phyloP scores from a whole-genome alignment of 352 stramenopile genomes.

The Phytophthora lateralis region DNA sequence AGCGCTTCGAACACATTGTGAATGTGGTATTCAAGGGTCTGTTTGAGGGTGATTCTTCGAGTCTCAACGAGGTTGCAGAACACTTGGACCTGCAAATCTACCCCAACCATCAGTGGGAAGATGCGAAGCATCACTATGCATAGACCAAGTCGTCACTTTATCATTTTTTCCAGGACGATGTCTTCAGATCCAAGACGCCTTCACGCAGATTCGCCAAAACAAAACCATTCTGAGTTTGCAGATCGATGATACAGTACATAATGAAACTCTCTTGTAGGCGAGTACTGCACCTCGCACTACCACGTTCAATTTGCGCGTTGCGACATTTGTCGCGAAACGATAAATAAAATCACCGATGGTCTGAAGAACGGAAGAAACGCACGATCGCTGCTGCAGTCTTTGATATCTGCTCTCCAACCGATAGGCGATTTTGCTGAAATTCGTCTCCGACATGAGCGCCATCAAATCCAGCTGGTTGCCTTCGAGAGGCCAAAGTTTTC shows the following conservation, averaged over 20 bases:
- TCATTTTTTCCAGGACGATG: neutral
- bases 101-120: conserved; percentile 72
- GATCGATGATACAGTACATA: neutral
- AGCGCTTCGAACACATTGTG: conserved; percentile 77
- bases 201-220: neutral
- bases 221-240: neutral
- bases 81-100: conserved; percentile 77
- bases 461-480: conserved; percentile 6
- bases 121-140: conserved; percentile 30
- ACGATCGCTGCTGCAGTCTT: conserved; percentile 58
- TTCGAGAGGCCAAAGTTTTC: conserved; percentile 21
- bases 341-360: neutral
- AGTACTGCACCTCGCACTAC: neutral
- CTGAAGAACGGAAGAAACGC: conserved; percentile 22
- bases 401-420: conserved; percentile 44
- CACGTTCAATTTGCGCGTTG: neutral
- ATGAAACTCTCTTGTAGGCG: neutral
- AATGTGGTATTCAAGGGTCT: conserved; percentile 80
- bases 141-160: conserved; percentile 8
- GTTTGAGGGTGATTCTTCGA: conserved; percentile 66
- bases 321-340: neutral
- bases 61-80: conserved; percentile 76
- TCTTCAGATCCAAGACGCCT: neutral
- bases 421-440: conserved; percentile 9
- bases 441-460: conserved; percentile 2